These are phyloP conservation scores for Pseudogymnoascus sp. DNA, from an alignment of 2,329 filamentous ascomycete genomes.

Conservation along the genomic window DNA sequence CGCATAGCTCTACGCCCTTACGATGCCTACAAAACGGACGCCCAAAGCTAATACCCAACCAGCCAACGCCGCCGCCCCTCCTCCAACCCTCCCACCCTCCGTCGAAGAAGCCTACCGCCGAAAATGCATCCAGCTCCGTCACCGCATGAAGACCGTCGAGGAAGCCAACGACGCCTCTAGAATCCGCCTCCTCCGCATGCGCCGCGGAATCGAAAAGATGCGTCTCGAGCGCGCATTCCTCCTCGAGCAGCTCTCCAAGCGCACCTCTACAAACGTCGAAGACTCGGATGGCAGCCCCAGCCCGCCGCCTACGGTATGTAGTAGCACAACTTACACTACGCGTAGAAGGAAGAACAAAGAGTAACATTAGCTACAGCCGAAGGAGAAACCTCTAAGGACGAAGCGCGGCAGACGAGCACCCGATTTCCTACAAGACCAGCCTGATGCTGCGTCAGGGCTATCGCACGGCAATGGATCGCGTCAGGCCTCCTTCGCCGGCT, in stretches of 20 bases:
- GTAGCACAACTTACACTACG: neutral
- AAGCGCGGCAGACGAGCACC: constrained; percentile 64
- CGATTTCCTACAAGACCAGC: constrained; percentile 32
- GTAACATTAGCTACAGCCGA: constrained; percentile 38
- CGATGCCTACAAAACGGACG: neutral
- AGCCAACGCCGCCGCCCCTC: constrained; percentile 35
- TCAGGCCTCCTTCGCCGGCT: constrained; percentile 31
- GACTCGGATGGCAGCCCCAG: constrained; percentile 73
- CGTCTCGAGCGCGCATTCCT: constrained; percentile 75
- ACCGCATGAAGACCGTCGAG: constrained; percentile 85
- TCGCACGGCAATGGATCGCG: constrained; percentile 38
- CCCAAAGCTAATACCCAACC: neutral
- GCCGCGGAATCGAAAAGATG: constrained; percentile 83
- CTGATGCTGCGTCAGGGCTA: constrained; percentile 30
- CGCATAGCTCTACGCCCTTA: neutral
- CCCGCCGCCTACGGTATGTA: constrained; percentile 66
- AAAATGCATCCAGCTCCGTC: constrained; percentile 92
- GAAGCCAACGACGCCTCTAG: constrained; percentile 80
- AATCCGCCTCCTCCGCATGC: constrained; percentile 67
- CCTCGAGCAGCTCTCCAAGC: constrained; percentile 62
- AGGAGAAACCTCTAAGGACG: constrained; percentile 67
- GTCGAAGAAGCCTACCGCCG: constrained; percentile 93
- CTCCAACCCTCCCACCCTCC: constrained; percentile 66
- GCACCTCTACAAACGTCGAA: constrained; percentile 66
- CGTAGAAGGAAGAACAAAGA: no score